Percentiles rank a stretch among this genome's conserved stretches.
Conservation (phyloP, 2,329 filamentous ascomycete genomes). For the Diaporthe amygdali region DNA sequence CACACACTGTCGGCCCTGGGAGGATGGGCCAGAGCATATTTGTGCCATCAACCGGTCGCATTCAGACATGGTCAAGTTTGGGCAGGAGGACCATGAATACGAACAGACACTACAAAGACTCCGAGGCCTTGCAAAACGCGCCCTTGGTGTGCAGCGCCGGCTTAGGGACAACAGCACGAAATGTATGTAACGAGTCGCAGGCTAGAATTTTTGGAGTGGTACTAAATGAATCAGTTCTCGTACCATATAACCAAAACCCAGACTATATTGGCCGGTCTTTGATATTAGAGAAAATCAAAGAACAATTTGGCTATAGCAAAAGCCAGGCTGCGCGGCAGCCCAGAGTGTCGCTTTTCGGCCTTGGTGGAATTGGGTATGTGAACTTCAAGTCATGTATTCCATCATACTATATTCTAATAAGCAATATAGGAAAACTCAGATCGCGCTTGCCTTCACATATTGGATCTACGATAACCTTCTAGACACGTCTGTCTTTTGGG, state of each 20-base stretch:
- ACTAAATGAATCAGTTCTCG: background rate
- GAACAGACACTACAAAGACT: constrained; percentile 3
- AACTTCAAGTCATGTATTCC: background rate
- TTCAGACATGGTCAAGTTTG: constrained; percentile 35
- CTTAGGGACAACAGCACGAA: background rate
- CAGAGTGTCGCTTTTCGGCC: background rate
- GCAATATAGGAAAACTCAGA: constrained; percentile 16
- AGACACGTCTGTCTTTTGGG: constrained; percentile 38
- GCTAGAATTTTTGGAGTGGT: background rate
- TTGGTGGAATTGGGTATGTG: background rate
- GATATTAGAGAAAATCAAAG: background rate
- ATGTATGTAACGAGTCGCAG: background rate
- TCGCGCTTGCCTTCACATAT: constrained; percentile 24
- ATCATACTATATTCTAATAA: background rate
- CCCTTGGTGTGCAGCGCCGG: background rate
- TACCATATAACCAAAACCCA: background rate
- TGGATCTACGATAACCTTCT: constrained; percentile 14
- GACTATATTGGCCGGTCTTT: background rate
- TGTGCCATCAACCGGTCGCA: constrained; percentile 27
- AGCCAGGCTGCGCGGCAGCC: background rate
- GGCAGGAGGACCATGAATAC: constrained; percentile 27
- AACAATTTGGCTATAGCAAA: background rate
- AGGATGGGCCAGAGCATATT: constrained; percentile 29
- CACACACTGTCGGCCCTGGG: constrained; percentile 31
- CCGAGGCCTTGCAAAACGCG: background rate